Base-by-base conservation (phyloP, 1,139 yeast species). In the Pneumocystis jirovecii region DNA sequence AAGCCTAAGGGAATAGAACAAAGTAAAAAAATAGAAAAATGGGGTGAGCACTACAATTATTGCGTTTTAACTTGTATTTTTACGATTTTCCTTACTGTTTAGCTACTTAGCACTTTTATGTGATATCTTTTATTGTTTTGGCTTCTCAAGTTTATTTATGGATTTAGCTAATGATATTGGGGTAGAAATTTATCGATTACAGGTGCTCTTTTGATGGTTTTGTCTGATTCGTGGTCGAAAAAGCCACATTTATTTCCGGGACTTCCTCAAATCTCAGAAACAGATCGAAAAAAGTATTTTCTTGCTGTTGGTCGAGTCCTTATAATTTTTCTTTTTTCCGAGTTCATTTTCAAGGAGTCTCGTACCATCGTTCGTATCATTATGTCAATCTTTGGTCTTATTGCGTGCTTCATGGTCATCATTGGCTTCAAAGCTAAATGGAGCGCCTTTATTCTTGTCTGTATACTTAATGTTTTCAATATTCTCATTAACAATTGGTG, bases 371-470 rank as follows among this genome's bases (percentile, higher is more conserved):
- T 86, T 42, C 83, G 89, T 67, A 74, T 87, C 39, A 70, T 88
- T 57, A 82, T 90, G 64, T 85, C 86, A 69, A 75, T 89, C 59
- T 75, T 88, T 66, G 96, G 96, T 4, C 81, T 88, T 65, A 75
- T 81, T 44, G 82, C 87, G 25, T 87, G 95, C 74, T 80, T 84
- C 50, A 84, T 95, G 66, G 93, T 93, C 68, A 90, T 89, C 57
- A 84, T 93, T 70, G 98, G 98, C 39, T 93, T 84, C 82, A 91
- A 90, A 79, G 93, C 98, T 64, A 89, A 89, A 73, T 83, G 90
- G 71, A 86, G 95, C 59, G 97, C 98, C 1, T 83, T 86, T 60
- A 76, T 88, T 65, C 81, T 93, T 74, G 89, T 95, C 37, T 77
- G 87, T 40, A 77, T 90, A 71, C 82, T 93, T 70, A 80, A 88